phyloP scores from a whole-genome alignment of 176 grass and related monocot species.

The Pharus latifolius region DNA sequence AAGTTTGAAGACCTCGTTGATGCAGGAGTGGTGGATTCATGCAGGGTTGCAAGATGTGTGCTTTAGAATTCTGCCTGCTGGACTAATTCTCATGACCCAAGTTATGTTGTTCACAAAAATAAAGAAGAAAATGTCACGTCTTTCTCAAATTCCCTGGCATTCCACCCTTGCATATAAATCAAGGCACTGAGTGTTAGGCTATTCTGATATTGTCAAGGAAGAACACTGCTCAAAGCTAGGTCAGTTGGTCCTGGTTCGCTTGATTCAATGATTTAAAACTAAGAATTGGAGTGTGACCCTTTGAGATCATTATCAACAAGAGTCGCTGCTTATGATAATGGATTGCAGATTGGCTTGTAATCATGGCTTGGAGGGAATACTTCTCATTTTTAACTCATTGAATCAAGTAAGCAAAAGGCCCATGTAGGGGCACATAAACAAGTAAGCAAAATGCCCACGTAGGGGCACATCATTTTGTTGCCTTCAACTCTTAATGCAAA shows the following conservation, averaged over 20 bases:
- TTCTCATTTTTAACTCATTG: background rate
- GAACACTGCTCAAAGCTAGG: background rate
- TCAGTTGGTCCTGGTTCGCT: too few relatives aligned
- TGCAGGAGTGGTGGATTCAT: slow-evolving; percentile 77
- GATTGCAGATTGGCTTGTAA: background rate
- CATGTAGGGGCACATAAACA: background rate
- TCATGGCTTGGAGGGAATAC: background rate
- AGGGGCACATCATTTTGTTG: too few relatives aligned
- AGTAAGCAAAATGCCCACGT: too few relatives aligned
- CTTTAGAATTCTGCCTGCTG: slow-evolving; percentile 66
- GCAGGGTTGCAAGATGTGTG: slow-evolving; percentile 64
- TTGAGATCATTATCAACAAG: background rate
- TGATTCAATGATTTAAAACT: background rate
- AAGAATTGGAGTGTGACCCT: background rate
- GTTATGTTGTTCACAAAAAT: slow-evolving; percentile 71
- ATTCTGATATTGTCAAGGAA: background rate
- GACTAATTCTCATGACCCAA: slow-evolving; percentile 75
- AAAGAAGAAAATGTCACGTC: slow-evolving; percentile 50
- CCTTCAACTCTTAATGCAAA: too few relatives aligned
- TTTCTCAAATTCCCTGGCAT: slow-evolving; percentile 62
- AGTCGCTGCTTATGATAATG: background rate
- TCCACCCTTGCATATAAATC: slow-evolving; percentile 28
- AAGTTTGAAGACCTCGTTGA: slow-evolving; percentile 63
- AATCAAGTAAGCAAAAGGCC: background rate
- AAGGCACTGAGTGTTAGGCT: slow-evolving; percentile 8